These are phyloP conservation scores for Ogataea ramenticola DNA, from an alignment of 805 yeast species.

Conservation along the genomic window DNA sequence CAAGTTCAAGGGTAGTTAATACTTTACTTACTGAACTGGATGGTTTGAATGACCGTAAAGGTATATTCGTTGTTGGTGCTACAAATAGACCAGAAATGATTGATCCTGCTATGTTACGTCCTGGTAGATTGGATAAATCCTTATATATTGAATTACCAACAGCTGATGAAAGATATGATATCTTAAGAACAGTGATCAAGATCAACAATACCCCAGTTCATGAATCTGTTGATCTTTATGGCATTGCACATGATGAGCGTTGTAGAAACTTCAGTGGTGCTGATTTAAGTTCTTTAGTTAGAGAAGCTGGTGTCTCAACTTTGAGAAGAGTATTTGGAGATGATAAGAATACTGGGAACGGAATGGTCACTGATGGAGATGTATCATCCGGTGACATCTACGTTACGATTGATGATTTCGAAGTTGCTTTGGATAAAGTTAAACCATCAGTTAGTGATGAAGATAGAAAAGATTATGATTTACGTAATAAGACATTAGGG, in stretches of 20 bases:
- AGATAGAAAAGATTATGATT: constrained; percentile 73
- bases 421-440: constrained; percentile 61
- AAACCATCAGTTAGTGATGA: constrained; percentile 87
- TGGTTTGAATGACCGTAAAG: constrained; percentile 87
- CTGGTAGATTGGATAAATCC: constrained; percentile 92
- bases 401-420: constrained; percentile 65
- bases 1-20: constrained; percentile 89
- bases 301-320: constrained; percentile 92
- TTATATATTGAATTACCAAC: constrained; percentile 85
- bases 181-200: constrained; percentile 65
- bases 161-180: constrained; percentile 71
- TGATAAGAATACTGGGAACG: constrained; percentile 40
- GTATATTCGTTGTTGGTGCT: constrained; percentile 93
- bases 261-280: constrained; percentile 95
- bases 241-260: constrained; percentile 66
- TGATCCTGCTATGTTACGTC: constrained; percentile 96
- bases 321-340: constrained; percentile 66
- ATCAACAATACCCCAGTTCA: constrained; percentile 73
- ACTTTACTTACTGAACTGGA: constrained; percentile 91
- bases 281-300: constrained; percentile 81
- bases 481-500: constrained; percentile 33
- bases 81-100: constrained; percentile 98
- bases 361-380: constrained; percentile 7
- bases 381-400: constrained; percentile 24
- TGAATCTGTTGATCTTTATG: constrained; percentile 48